Percentiles rank a stretch among this genome's conserved stretches.
These are phyloP conservation scores for Rhodotorula sp. DNA, from an alignment of 1,284 basidiomycete species.

Conservation along the genomic window DNA sequence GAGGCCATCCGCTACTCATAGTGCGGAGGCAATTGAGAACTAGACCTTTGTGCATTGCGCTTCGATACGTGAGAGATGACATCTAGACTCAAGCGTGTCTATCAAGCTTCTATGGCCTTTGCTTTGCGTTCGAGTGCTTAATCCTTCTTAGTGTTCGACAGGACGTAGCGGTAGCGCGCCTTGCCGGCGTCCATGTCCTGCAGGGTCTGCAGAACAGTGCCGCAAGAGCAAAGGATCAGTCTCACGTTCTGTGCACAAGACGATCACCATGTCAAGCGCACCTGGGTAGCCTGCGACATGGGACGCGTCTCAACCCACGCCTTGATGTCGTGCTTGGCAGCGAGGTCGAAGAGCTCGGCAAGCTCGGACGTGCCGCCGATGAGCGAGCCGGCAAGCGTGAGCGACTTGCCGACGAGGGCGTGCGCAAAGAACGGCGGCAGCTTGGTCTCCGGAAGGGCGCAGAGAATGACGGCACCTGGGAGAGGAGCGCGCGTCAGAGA, in stretches of 20 bases:
- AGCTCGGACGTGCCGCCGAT: slow-evolving; percentile 54
- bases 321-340: slow-evolving; percentile 48
- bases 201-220: slow-evolving; percentile 47
- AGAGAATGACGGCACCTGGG: slow-evolving; percentile 51
- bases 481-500: not conserved
- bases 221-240: not conserved
- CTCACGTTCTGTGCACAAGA: not conserved
- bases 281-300: slow-evolving; percentile 54
- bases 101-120: not conserved
- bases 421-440: slow-evolving; percentile 29
- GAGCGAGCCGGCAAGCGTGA: slow-evolving; percentile 38
- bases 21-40: too few species aligned
- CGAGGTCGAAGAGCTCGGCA: slow-evolving; percentile 52
- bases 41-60: too few species aligned
- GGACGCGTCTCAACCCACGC: slow-evolving; percentile 54
- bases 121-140: not conserved
- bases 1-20: too few species aligned
- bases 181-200: slow-evolving; percentile 54
- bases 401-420: slow-evolving; percentile 32
- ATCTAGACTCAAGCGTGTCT: not conserved
- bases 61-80: not conserved
- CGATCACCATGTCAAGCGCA: not conserved
- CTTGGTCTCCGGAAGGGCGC: slow-evolving; percentile 48
- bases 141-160: slow-evolving; percentile 51
- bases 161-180: slow-evolving; percentile 54